Evolutionary conservation across 352 stramenopile genomes (phyloP).

Genomic region (Globisporangium yorkense): DNA sequence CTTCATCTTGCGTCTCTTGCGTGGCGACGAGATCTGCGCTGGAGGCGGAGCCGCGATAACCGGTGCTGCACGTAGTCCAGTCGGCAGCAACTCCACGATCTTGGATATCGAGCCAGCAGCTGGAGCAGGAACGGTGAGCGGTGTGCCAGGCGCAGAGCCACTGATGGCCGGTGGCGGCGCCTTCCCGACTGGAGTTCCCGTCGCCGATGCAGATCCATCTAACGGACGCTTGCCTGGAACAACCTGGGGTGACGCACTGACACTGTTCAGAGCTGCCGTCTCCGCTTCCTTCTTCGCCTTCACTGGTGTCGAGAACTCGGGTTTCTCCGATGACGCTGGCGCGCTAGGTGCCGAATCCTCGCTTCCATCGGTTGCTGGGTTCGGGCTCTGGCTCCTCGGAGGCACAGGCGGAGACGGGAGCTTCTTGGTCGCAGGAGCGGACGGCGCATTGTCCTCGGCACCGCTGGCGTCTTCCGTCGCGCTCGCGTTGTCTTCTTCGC

Average conservation of each 20-base stretch:
- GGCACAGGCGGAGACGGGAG: neutral
- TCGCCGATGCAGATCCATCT: constrained; percentile 18
- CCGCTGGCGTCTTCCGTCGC: constrained; percentile 34
- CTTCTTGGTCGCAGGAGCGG: neutral
- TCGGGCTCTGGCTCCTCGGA: constrained; percentile 19
- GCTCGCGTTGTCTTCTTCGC: constrained; percentile 35
- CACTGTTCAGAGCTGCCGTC: neutral
- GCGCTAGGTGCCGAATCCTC: constrained; percentile 10
- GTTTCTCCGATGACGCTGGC: constrained; percentile 17
- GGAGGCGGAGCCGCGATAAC: constrained; percentile 24
- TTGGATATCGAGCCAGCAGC: constrained; percentile 14
- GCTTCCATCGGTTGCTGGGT: constrained; percentile 36
- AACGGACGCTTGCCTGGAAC: constrained; percentile 38
- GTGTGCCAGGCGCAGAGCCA: constrained; percentile 12
- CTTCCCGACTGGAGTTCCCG: constrained; percentile 20
- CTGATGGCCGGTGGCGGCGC: constrained; percentile 3
- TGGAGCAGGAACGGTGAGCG: constrained; percentile 21
- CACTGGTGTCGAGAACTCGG: constrained; percentile 10
- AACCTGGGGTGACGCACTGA: constrained; percentile 12
- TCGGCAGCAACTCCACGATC: neutral
- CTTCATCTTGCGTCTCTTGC: constrained; percentile 91
- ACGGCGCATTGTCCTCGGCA: neutral
- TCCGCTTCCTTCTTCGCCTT: constrained; percentile 1
- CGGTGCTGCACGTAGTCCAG: constrained; percentile 25
- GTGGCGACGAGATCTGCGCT: constrained; percentile 50